Conservation (phyloP, 2,329 filamentous ascomycete genomes). For the Drechslerella coelobrocha region DNA sequence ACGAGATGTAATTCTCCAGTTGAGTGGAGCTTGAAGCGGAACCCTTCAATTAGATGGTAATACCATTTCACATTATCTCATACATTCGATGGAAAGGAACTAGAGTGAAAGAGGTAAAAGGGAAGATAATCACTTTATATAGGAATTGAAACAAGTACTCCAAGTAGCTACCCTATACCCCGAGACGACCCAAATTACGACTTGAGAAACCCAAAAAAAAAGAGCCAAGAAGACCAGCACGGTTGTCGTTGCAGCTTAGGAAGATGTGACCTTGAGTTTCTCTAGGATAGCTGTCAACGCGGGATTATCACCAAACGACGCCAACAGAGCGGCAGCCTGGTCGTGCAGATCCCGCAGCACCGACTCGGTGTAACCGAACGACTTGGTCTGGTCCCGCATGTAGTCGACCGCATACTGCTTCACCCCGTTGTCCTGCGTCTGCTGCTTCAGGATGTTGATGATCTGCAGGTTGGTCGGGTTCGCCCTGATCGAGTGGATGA, state of each 20-base stretch:
- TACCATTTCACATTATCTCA: no score
- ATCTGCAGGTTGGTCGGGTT: conserved; percentile 77
- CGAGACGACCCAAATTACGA: no score
- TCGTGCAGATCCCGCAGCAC: conserved; percentile 71
- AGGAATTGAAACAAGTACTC: no score
- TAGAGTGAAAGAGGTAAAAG: no score
- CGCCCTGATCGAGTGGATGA: conserved; percentile 88
- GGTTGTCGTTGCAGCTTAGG: no score
- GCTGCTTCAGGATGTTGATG: conserved; percentile 90
- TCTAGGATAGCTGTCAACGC: conserved; percentile 65
- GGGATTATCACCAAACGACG: conserved; percentile 67
- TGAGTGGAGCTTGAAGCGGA: no score
- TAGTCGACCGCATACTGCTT: conserved; percentile 90
- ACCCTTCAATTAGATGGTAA: no score
- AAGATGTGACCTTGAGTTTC: conserved; percentile 23
- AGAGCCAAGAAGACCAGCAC: not conserved
- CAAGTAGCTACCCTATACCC: no score
- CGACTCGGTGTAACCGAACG: conserved; percentile 81
- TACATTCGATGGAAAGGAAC: no score
- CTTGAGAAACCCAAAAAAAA: no score
- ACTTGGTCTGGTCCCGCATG: conserved; percentile 82
- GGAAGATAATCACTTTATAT: no score
- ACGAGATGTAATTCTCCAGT: no score
- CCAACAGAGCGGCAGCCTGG: conserved; percentile 69
- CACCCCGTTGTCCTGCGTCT: conserved; percentile 82